Conservation (phyloP, 768 basidiomycete species). For the Boletus rubescentipes region DNA sequence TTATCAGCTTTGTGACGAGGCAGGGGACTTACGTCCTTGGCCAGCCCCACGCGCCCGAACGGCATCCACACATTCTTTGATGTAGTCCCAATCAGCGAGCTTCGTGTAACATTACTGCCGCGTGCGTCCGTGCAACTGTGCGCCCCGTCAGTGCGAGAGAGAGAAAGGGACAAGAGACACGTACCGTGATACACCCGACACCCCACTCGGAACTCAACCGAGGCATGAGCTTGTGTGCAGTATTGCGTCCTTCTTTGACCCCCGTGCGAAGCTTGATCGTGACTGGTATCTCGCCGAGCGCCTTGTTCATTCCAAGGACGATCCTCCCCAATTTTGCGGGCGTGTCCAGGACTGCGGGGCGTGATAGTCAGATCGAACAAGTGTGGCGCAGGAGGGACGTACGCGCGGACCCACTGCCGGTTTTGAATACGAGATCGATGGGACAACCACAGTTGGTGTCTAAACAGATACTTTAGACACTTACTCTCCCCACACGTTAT, state of each 20-base stretch:
- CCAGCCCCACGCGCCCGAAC: slow-evolving; percentile 71
- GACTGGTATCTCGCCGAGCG: slow-evolving; percentile 87
- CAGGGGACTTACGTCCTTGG: slow-evolving; percentile 55
- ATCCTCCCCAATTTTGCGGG: slow-evolving; percentile 83
- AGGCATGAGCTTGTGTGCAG: slow-evolving; percentile 88
- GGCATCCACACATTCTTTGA: slow-evolving; percentile 80
- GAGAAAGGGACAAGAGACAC: neutral
- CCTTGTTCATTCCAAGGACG: slow-evolving; percentile 86
- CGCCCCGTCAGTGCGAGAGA: neutral
- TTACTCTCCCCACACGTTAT: slow-evolving; percentile 94
- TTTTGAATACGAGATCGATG: slow-evolving; percentile 92
- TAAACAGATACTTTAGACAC: slow-evolving; percentile 41
- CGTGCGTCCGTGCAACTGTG: slow-evolving; percentile 91
- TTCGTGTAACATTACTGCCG: slow-evolving; percentile 93
- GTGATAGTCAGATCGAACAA: neutral
- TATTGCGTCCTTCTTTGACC: slow-evolving; percentile 85
- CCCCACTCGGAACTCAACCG: slow-evolving; percentile 57
- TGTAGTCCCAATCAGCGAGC: slow-evolving; percentile 93
- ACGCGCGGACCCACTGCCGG: slow-evolving; percentile 89
- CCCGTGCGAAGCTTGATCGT: slow-evolving; percentile 93
- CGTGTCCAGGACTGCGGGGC: slow-evolving; percentile 72
- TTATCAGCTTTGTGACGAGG: neutral
- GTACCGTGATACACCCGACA: slow-evolving; percentile 45
- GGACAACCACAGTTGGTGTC: slow-evolving; percentile 98
- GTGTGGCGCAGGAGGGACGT: slow-evolving; percentile 32